Evolutionary conservation across 352 stramenopile genomes (phyloP).

Genomic region (Phytophthora tubulina): DNA sequence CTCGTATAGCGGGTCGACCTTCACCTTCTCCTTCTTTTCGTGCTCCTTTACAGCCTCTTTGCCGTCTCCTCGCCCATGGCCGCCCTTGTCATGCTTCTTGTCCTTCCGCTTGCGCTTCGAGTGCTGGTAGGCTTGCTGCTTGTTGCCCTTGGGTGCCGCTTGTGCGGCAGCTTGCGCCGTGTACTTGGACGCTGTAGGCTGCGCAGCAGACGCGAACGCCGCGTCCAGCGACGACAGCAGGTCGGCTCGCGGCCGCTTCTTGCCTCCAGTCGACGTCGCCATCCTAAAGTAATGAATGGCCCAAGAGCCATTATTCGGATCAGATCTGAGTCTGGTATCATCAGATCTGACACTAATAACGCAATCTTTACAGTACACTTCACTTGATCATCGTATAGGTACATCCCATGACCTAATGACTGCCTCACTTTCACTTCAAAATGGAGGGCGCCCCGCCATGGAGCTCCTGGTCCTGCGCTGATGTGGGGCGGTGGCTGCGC

Average conservation of each 20-base stretch:
- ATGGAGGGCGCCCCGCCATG: conserved; percentile 33
- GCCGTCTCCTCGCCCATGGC: conserved; percentile 10
- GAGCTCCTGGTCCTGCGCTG: conserved; percentile 49
- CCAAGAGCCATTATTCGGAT: conserved; percentile 10
- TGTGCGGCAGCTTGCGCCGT: conserved; percentile 64
- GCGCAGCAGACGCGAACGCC: conserved; percentile 55
- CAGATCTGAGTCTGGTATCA: conserved; percentile 24
- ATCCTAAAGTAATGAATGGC: conserved; percentile 7
- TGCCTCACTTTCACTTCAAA: conserved; percentile 32
- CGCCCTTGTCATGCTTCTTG: conserved; percentile 26
- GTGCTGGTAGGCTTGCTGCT: conserved; percentile 79
- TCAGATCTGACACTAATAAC: conserved; percentile 25
- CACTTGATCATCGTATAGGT: conserved; percentile 20
- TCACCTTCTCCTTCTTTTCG: conserved; percentile 15
- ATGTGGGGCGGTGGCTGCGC: conserved; percentile 52
- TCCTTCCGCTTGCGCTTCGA: conserved; percentile 67
- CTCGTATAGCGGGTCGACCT: conserved; percentile 61
- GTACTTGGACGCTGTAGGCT: conserved; percentile 69
- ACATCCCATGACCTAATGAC: conserved; percentile 15
- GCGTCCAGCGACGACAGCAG: conserved; percentile 83
- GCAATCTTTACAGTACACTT: conserved; percentile 16
- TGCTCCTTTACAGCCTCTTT: conserved; percentile 10
- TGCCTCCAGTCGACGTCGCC: conserved; percentile 29
- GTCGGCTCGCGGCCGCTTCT: conserved; percentile 78
- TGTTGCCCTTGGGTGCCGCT: conserved; percentile 40